phyloP scores from a whole-genome alignment of 805 yeast species.

The Priceomyces medius region DNA sequence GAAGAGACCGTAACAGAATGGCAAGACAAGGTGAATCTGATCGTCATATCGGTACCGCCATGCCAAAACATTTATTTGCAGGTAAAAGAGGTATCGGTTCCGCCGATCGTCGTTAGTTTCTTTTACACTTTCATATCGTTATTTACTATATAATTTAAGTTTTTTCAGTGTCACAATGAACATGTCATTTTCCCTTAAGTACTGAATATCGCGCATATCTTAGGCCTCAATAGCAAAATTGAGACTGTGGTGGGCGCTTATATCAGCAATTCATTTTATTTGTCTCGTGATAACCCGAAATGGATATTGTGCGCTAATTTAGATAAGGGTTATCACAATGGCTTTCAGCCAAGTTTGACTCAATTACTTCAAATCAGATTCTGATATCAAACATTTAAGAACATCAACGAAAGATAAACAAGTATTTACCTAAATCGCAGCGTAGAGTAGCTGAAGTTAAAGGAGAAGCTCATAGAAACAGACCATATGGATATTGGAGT shows the following conservation, averaged over 20 bases:
- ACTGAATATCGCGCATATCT: no score
- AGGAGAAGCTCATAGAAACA: background rate
- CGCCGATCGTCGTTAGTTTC: slow-evolving; percentile 77
- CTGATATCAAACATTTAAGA: background rate
- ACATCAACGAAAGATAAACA: background rate
- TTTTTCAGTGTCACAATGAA: no score
- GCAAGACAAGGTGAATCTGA: slow-evolving; percentile 97
- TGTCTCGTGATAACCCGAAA: slow-evolving; percentile 2
- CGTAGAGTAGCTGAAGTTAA: background rate
- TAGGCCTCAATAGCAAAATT: no score
- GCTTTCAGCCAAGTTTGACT: background rate
- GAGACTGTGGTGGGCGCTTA: background rate
- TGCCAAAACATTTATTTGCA: slow-evolving; percentile 91
- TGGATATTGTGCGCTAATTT: slow-evolving; percentile 2
- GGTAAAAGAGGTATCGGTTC: slow-evolving; percentile 98
- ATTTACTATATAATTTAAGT: slow-evolving; percentile 1
- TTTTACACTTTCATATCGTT: background rate
- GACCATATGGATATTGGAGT: slow-evolving; percentile 6
- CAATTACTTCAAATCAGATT: background rate
- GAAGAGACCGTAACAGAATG: slow-evolving; percentile 88
- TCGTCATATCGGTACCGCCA: slow-evolving; percentile 77
- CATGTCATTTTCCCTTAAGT: no score
- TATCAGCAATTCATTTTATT: background rate
- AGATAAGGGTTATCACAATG: slow-evolving; percentile 4
- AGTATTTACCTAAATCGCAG: background rate